These are phyloP conservation scores for Fusarium citri DNA, from an alignment of 2,329 filamentous ascomycete genomes.

Conservation along the genomic window DNA sequence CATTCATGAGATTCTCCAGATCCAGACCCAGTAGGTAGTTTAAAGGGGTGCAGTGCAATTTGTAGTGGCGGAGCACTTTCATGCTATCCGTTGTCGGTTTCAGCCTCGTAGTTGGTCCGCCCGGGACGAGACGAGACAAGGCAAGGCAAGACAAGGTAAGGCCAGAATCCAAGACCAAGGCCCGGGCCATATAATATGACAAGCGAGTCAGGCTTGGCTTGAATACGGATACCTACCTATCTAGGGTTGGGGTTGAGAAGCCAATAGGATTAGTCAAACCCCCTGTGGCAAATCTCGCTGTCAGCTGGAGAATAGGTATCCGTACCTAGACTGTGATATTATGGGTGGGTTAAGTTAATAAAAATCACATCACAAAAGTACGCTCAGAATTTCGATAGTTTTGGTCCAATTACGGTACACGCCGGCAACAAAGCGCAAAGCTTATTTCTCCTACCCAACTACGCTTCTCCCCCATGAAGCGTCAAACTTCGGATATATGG, in stretches of 20 bases:
- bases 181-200: constrained; percentile 29
- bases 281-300: constrained; percentile 38
- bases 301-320: constrained; percentile 22
- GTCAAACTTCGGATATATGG: not conserved
- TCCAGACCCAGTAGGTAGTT: not conserved
- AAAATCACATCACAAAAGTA: constrained; percentile 4
- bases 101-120: constrained; percentile 36
- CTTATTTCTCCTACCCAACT: constrained; percentile 5
- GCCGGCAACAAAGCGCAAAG: constrained; percentile 6
- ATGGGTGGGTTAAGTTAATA: constrained; percentile 5
- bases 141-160: not conserved
- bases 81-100: constrained; percentile 36
- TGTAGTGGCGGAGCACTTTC: constrained; percentile 31
- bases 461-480: not conserved
- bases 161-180: not conserved
- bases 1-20: constrained; percentile 5
- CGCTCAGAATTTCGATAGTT: constrained; percentile 1
- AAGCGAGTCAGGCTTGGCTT: constrained; percentile 36
- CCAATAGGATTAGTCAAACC: constrained; percentile 30
- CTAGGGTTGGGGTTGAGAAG: constrained; percentile 30
- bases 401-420: not conserved
- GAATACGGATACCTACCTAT: constrained; percentile 16
- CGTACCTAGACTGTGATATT: constrained; percentile 18
- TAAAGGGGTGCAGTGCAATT: constrained; percentile 10
- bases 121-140: constrained; percentile 28